Conservation (phyloP, 441 rosid genomes). For the Gossypium aridum region DNA sequence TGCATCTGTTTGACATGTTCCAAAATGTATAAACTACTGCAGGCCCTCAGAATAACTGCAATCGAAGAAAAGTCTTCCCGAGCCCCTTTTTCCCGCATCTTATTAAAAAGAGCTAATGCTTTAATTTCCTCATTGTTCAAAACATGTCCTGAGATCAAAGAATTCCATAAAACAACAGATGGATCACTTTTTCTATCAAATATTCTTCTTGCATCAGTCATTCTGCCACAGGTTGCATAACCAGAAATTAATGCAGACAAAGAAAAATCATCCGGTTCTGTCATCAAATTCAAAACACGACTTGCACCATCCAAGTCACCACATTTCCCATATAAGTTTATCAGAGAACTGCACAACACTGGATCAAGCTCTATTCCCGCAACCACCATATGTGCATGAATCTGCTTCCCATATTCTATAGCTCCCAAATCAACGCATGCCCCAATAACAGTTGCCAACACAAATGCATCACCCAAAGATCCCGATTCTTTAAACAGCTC, state of each 20-base stretch:
- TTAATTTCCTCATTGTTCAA: conserved; percentile 42
- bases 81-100: conserved; percentile 47
- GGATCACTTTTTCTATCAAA: conserved; percentile 32
- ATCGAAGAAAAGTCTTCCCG: conserved; percentile 46
- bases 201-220: conserved; percentile 47
- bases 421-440: conserved; percentile 60
- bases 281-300: conserved; percentile 34
- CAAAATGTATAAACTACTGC: conserved; percentile 28
- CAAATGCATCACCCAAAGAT: conserved; percentile 35
- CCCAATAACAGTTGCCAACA: conserved; percentile 47
- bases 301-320: conserved; percentile 57
- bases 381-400: conserved; percentile 53
- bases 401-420: conserved; percentile 54
- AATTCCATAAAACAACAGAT: conserved; percentile 63
- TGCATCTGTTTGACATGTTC: conserved; percentile 51
- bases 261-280: conserved; percentile 60
- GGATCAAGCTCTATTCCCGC: conserved; percentile 41
- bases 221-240: conserved; percentile 54
- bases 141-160: conserved; percentile 68
- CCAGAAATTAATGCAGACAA: conserved; percentile 73
- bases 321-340: conserved; percentile 64
- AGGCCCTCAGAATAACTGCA: conserved; percentile 45
- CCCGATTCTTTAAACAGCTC: conserved; percentile 43
- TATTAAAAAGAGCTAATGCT: conserved; percentile 42
- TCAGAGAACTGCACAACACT: conserved; percentile 50